Percentiles rank a stretch among this genome's conserved stretches.
phyloP scores from a whole-genome alignment of 1,284 basidiomycete species.

The Calocybe gambosa region DNA sequence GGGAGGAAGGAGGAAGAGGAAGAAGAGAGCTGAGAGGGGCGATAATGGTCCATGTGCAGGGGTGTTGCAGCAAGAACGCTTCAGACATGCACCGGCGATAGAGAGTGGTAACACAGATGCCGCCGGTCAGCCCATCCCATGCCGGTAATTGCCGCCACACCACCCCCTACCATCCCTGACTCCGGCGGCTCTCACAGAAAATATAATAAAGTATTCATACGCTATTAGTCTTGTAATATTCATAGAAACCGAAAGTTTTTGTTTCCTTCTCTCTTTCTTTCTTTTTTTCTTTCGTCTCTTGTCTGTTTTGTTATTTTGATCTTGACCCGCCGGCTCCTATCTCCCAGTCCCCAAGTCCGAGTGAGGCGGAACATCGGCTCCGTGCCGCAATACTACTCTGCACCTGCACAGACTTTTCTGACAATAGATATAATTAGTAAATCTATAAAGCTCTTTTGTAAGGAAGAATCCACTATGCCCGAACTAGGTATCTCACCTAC shows the following conservation, averaged over 20 bases:
- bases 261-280: neutral
- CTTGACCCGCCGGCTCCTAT: slow-evolving; percentile 14
- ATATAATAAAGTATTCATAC: no score
- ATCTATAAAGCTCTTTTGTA: no score
- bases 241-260: slow-evolving; percentile 5
- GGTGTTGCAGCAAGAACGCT: slow-evolving; percentile 17
- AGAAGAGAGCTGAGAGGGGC: slow-evolving; percentile 12
- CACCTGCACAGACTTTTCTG: neutral
- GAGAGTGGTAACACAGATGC: slow-evolving; percentile 18
- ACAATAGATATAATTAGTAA: no score
- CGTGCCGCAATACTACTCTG: neutral
- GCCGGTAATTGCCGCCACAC: slow-evolving; percentile 19
- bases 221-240: no score
- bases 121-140: slow-evolving; percentile 14
- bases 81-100: slow-evolving; percentile 21
- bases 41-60: slow-evolving; percentile 24
- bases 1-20: slow-evolving; percentile 19
- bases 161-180: slow-evolving; percentile 19
- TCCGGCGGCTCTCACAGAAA: slow-evolving; percentile 29
- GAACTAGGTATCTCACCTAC: no score
- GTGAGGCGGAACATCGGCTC: neutral
- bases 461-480: no score
- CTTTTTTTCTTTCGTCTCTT: neutral
- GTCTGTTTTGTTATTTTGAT: neutral
- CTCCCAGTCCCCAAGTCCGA: slow-evolving; percentile 2